Evolutionary conservation across 2,329 filamentous ascomycete species (phyloP).

Genomic region (Ramichloridium luteum): DNA sequence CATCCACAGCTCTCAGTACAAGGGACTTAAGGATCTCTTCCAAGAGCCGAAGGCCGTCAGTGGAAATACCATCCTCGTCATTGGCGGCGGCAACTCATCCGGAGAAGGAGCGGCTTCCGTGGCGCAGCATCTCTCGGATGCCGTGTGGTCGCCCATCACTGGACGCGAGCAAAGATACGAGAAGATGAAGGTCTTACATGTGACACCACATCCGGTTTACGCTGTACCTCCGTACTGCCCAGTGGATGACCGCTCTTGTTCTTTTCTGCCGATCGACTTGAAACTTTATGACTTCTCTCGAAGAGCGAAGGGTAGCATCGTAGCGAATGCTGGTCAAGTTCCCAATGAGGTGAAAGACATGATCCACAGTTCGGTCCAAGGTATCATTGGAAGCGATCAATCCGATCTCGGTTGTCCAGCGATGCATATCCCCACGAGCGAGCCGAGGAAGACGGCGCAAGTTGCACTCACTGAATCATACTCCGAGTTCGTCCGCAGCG

Average conservation of each 20-base stretch:
- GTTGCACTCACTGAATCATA: constrained; percentile 62
- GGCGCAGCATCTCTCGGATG: constrained; percentile 57
- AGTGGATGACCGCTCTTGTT: constrained; percentile 25
- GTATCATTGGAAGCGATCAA: constrained; percentile 36
- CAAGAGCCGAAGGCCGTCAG: constrained; percentile 6
- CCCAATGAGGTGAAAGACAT: constrained; percentile 35
- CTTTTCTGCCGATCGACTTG: constrained; percentile 63
- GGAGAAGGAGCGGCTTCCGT: constrained; percentile 64
- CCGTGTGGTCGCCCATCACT: constrained; percentile 38
- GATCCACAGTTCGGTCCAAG: constrained; percentile 17
- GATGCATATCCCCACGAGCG: constrained; percentile 11
- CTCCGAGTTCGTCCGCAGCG: constrained; percentile 57
- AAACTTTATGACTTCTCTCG: constrained; percentile 57
- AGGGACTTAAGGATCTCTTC: constrained; percentile 36
- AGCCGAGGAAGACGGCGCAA: constrained; percentile 21
- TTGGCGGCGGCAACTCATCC: constrained; percentile 74
- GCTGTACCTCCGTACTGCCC: constrained; percentile 47
- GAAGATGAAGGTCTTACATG: constrained; percentile 50
- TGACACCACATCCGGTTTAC: constrained; percentile 60
- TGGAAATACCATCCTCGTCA: constrained; percentile 54
- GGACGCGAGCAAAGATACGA: constrained; percentile 16
- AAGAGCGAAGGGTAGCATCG: constrained; percentile 45
- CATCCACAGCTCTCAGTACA: constrained; percentile 57
- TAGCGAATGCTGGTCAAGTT: constrained; percentile 54
- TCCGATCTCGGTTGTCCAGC: constrained; percentile 21